Conservation (phyloP, 257 asterid species). For the Thymus mandschuricus region DNA sequence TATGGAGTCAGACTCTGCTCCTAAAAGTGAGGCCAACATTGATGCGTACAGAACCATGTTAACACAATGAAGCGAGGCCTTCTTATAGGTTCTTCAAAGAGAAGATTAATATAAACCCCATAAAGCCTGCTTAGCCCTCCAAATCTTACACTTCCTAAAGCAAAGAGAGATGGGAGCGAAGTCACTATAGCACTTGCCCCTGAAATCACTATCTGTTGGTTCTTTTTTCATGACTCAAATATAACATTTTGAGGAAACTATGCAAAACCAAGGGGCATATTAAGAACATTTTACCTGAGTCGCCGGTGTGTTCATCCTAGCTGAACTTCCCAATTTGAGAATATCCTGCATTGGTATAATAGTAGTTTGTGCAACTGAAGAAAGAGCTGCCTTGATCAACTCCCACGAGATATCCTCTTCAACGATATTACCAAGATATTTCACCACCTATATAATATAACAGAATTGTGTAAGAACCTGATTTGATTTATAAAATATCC, state of each 20-base stretch:
- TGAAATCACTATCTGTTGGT: not conserved
- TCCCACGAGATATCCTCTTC: constrained; percentile 87
- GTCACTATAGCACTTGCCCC: no score
- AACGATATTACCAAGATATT: constrained; percentile 60
- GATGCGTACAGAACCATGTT: not conserved
- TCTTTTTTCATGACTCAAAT: not conserved
- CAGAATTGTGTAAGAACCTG: constrained; percentile 30
- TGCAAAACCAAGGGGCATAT: not conserved
- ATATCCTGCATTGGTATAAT: constrained; percentile 97
- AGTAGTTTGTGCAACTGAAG: constrained; percentile 86
- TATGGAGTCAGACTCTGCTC: not conserved
- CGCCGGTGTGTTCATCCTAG: constrained; percentile 95
- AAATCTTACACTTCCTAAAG: no score
- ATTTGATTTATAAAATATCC: not conserved
- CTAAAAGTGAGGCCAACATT: not conserved
- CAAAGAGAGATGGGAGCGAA: not conserved
- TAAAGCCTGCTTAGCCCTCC: not conserved
- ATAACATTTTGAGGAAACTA: not conserved
- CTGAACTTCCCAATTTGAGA: constrained; percentile 82
- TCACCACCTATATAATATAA: constrained; percentile 56
- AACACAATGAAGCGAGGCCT: not conserved
- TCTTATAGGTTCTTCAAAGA: not conserved
- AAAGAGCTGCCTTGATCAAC: constrained; percentile 73
- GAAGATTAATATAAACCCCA: not conserved
- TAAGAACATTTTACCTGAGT: constrained; percentile 61